phyloP scores from a whole-genome alignment of 768 basidiomycete species.

The Serpula lacrymans region DNA sequence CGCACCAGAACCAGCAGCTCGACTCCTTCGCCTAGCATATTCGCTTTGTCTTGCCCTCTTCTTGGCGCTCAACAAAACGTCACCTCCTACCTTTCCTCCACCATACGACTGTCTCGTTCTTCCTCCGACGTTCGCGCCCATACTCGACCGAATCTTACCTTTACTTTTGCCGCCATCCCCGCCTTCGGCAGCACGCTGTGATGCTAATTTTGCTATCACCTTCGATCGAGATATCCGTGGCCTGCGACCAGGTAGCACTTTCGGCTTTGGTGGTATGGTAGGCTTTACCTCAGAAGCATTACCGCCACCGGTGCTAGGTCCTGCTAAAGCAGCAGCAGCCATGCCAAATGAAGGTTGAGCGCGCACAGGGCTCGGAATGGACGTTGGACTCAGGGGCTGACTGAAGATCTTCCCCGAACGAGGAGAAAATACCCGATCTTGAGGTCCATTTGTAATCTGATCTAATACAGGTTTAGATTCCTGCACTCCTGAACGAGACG shows the following conservation, averaged over 20 bases:
- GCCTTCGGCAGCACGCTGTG: constrained; percentile 52
- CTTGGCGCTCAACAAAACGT: constrained; percentile 61
- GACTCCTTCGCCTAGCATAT: constrained; percentile 57
- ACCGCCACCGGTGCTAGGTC: not conserved
- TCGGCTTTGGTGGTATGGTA: constrained; percentile 23
- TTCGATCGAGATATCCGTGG: constrained; percentile 81
- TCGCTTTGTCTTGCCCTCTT: constrained; percentile 76
- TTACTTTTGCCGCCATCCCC: constrained; percentile 10
- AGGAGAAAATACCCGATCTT: constrained; percentile 15
- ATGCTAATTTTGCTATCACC: constrained; percentile 72
- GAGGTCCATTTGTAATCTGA: constrained; percentile 32
- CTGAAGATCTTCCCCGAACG: constrained; percentile 46
- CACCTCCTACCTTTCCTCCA: constrained; percentile 28
- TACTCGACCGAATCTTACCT: constrained; percentile 48
- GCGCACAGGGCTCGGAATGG: constrained; percentile 33
- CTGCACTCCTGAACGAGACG: constrained; percentile 13
- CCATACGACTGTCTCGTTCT: constrained; percentile 19
- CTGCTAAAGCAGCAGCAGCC: constrained; percentile 23
- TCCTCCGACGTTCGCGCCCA: constrained; percentile 34
- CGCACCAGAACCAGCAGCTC: constrained; percentile 18
- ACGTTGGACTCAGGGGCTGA: constrained; percentile 41
- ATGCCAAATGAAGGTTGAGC: constrained; percentile 27
- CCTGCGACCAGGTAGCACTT: constrained; percentile 45
- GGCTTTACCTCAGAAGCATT: constrained; percentile 8
- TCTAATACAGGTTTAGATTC: constrained; percentile 21